Evolutionary conservation across 2,329 filamentous ascomycete genomes (phyloP), one percentile per base, ranked within the genome.

Genomic region (Fusarium compactum): DNA sequence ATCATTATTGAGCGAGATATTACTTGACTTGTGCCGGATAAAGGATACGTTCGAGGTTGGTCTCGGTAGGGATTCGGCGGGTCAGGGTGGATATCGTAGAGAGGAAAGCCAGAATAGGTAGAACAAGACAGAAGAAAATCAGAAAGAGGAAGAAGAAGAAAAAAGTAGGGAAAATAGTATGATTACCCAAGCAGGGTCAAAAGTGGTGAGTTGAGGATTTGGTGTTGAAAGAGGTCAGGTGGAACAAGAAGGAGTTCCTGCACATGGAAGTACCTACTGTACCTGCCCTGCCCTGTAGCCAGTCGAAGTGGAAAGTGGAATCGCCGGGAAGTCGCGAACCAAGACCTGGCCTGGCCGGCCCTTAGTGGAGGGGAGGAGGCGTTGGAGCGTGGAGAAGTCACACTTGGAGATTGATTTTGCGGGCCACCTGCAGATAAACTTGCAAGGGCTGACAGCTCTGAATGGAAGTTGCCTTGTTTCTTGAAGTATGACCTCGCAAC

Each of bases 161-260:
- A 44, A 38, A 52, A 58, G 41, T 20, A 51, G 25, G 18, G 24
- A 56, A 41, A 51, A 57, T 44, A 25, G 34, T 58, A 45, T 27
- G 27, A 43, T 54, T 40, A 58, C 32, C 43, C 34, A 58, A 71
- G 44, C 38, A 56, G 44, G 20, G 47, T 38, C 25, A 57, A 41
- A 59, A 55, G 61, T 71, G 53, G 50, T 57, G 46, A 62, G 55
- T 61, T 51, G 66, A 62, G 63, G 60, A 68, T 59, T 60, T 65
- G 67, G 71, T 72, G 50, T 70, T 61, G 69, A 58, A 46, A 69
- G 53, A 46, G 57, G 69, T 71, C 65, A 67, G 59, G 70, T 62
- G 70, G 61, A 63, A 67, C 52, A 44, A 57, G 70, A 71, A 62
- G 58, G 67, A 62, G 64, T 64, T 57, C 63, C 46, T 60, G 62